phyloP scores from a whole-genome alignment of 345 rosid species.

The Carallia brachiata region DNA sequence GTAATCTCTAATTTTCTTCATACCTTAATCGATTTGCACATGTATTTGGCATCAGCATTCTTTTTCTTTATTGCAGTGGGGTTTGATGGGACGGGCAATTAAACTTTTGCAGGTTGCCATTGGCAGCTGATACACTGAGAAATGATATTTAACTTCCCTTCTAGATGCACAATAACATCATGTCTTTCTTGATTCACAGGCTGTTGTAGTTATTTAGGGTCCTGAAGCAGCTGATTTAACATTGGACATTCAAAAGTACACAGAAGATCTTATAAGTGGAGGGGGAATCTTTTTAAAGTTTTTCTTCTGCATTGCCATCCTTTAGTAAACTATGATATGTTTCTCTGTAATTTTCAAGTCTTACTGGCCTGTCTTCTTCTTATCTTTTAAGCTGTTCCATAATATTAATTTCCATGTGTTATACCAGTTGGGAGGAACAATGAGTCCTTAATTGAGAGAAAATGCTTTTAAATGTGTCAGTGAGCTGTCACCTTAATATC shows the following conservation, averaged over 20 bases:
- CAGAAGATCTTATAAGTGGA: conserved; percentile 57
- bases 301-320: not conserved
- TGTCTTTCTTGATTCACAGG: conserved; percentile 41
- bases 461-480: too few species aligned
- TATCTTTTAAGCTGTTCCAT: too few species aligned
- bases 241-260: conserved; percentile 65
- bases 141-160: conserved; percentile 15
- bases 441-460: too few species aligned
- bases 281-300: conserved; percentile 30
- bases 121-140: conserved; percentile 92
- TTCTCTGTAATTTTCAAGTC: not conserved
- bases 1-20: not conserved
- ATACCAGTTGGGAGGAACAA: too few species aligned
- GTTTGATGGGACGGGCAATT: conserved; percentile 72
- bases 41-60: not conserved
- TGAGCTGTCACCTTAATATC: too few species aligned
- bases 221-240: conserved; percentile 57
- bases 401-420: too few species aligned
- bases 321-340: not conserved
- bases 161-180: too few species aligned
- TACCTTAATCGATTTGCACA: not conserved
- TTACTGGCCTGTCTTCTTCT: not conserved
- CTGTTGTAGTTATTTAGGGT: conserved; percentile 84
- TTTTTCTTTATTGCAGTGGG: conserved; percentile 51
- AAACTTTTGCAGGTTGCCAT: conserved; percentile 89